Base-by-base conservation (phyloP, 2,329 filamentous ascomycete species). In the Lecanoromycetidae sp. region DNA sequence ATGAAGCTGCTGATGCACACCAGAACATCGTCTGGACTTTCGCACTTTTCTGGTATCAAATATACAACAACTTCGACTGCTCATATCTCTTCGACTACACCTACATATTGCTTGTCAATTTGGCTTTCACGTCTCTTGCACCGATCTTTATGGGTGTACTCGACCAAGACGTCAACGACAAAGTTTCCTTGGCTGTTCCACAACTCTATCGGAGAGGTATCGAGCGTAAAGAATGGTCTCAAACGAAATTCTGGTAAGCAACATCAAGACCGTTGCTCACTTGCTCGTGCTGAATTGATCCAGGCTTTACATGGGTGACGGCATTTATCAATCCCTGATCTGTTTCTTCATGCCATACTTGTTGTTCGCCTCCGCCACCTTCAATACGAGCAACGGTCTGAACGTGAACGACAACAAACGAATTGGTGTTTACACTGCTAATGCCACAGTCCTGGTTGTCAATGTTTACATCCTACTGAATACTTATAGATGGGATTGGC, bases 41-140 rank as follows among this genome's bases (percentile, higher is more conserved):
- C 61, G 77, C 83, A 35, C 84, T 98, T 49, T 95, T 96, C 74
- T 96, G 90, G 90, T 98, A 85, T 66, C 87, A 93, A 62, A 86
- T 94, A 46, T 98, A 84, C 66, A 87, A 84, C 71, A 83, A 94
- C 66, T 95, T 93, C 63, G 91, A 98, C 68, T 87, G 90, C 64
- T 90, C 90, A 37, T 96, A 95, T 62, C 79, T 95, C 44, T 95
- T 93, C 69, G 91, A 98, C 65, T 95, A 94, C 70, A 93, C 87
- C 32, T 98, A 96, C 67, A 94, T 98, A 58, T 74, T 96, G 53
- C 76, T 96, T 61, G 94, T 94, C 74, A 96, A 96, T 68, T 71
- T 98, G 63, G 84, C 88, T 49, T 98, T 98, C 66, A 98, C 91
- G 5, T 98, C 91, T 13, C 67, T 98, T 17, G 87, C 91, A 2